A percentile compares a stretch with the other conserved stretches of the same genome.
Conservation (phyloP, 1,284 basidiomycete species). For the Testicularia cyperi region DNA sequence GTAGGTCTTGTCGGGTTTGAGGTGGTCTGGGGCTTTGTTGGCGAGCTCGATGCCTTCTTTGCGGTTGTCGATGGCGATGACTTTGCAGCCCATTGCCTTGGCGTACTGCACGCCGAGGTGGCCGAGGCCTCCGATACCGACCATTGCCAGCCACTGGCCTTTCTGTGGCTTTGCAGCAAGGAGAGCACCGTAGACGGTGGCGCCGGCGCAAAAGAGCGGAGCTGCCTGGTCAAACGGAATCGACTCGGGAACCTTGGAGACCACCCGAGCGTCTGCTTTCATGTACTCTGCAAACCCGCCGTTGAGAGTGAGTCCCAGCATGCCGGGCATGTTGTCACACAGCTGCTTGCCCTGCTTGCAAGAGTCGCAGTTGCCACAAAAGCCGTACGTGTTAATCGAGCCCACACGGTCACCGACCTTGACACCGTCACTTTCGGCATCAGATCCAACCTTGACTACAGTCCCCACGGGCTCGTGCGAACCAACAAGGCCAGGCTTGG, state of each 20-base stretch:
- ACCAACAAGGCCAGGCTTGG: conserved; percentile 46
- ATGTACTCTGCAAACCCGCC: conserved; percentile 52
- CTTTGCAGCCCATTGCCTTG: conserved; percentile 59
- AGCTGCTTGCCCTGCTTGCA: conserved; percentile 53
- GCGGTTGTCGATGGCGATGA: conserved; percentile 57
- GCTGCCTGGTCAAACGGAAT: conserved; percentile 54
- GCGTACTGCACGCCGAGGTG: conserved; percentile 61
- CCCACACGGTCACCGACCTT: conserved; percentile 55
- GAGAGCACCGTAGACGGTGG: conserved; percentile 61
- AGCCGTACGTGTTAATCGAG: conserved; percentile 53
- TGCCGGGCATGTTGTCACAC: conserved; percentile 46
- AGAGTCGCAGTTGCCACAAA: conserved; percentile 49
- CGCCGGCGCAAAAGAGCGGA: conserved; percentile 62
- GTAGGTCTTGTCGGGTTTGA: conserved; percentile 44
- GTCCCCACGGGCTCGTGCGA: conserved; percentile 50
- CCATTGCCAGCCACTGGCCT: conserved; percentile 61
- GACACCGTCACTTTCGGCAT: conserved; percentile 20
- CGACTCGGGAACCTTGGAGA: conserved; percentile 52
- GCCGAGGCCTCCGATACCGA: conserved; percentile 62
- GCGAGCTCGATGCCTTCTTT: conserved; percentile 31
- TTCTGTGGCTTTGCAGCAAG: conserved; percentile 46
- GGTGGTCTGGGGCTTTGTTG: conserved; percentile 29
- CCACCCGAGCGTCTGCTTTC: conserved; percentile 49
- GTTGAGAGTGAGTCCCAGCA: conserved; percentile 41
- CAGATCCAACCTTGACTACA: conserved; percentile 39